Evolutionary conservation across 176 grass and related monocot genomes (phyloP).

Genomic region (Avena atlantica): DNA sequence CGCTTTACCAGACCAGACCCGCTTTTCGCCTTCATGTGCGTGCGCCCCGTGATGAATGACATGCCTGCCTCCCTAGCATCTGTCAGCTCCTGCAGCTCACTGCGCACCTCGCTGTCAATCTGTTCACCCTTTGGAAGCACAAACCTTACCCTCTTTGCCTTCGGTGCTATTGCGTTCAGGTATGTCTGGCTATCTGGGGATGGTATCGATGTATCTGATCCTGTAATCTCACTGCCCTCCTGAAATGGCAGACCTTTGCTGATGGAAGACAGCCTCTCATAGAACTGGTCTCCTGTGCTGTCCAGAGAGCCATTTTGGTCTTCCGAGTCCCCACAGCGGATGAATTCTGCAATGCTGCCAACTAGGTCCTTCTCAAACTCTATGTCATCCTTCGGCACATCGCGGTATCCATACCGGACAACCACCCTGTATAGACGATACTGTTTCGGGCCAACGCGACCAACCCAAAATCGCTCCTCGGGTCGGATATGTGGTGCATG

Average conservation of each 20-base stretch:
- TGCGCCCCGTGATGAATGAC: constrained; percentile 82
- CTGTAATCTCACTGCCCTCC: constrained; percentile 51
- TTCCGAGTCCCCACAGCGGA: constrained; percentile 50
- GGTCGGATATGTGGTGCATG: constrained; percentile 65
- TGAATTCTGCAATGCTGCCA: constrained; percentile 88
- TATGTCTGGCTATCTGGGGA: constrained; percentile 39
- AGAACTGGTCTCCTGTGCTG: constrained; percentile 40
- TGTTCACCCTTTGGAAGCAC: constrained; percentile 59
- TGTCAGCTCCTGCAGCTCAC: constrained; percentile 76
- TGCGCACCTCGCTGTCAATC: constrained; percentile 47
- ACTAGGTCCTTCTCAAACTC: constrained; percentile 92
- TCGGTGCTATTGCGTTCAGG: not conserved
- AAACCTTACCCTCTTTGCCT: constrained; percentile 71
- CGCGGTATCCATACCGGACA: constrained; percentile 83
- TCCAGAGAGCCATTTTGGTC: constrained; percentile 44
- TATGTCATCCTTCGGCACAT: constrained; percentile 69
- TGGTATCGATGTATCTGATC: constrained; percentile 44
- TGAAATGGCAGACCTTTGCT: constrained; percentile 56
- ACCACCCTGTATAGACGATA: constrained; percentile 83
- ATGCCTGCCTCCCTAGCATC: constrained; percentile 88
- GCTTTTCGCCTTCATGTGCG: constrained; percentile 67
- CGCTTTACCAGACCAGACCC: constrained; percentile 72
- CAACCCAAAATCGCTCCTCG: constrained; percentile 71
- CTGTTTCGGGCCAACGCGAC: constrained; percentile 77
- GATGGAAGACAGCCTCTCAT: constrained; percentile 65